Base-by-base conservation (phyloP, 768 basidiomycete species). In the Lentinula lateritia region DNA sequence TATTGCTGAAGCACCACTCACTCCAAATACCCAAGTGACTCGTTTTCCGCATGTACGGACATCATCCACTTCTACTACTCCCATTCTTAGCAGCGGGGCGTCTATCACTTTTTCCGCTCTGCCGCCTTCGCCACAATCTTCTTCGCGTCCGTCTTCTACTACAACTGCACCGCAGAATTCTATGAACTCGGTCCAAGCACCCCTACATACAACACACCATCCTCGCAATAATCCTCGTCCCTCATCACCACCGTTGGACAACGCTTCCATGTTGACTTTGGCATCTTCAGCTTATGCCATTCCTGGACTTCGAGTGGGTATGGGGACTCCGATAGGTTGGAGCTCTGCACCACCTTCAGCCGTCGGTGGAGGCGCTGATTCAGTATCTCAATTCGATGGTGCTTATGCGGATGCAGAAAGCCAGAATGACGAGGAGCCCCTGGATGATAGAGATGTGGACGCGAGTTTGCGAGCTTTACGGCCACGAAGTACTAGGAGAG, bases 171-270 rank as follows among this genome's bases (percentile, higher is more conserved):
- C 55, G 3, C 52, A 45, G 8, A 12, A 72, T 61, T 67, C 68
- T 50, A n/a, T 79, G 57, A 57, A 69, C 18, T 65, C 78, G 45
- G 79, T 89, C 16, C 92, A 95, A 69, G 92, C 93, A 8, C 96
- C 95, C 0, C 81, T 90, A 39, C 93, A 96, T 71, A 93, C 94
- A 0, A 77, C 84, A n/a, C 93, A 93, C 58, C 94, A 98, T 74
- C 95, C 96, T 9, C 85, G 94, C 50, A 93, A 97, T 73, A 99
- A 99, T 69, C 96, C 96, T 1, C 86, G 92, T 23, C 96, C 97
- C 23, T 89, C 90, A 15, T 92, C 92, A 6, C 90, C 93, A 20
- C 95, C 96, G 0, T 78, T 86, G 50, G 94, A 95, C 69, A 95
- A 98, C 69, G 96, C 96, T 1, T 95, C 92, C 2, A 78, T 95